Evolutionary conservation across 148 eudicot genomes (phyloP), one percentile per base, ranked within the genome.

Genomic region (Pouteria glomerata): DNA sequence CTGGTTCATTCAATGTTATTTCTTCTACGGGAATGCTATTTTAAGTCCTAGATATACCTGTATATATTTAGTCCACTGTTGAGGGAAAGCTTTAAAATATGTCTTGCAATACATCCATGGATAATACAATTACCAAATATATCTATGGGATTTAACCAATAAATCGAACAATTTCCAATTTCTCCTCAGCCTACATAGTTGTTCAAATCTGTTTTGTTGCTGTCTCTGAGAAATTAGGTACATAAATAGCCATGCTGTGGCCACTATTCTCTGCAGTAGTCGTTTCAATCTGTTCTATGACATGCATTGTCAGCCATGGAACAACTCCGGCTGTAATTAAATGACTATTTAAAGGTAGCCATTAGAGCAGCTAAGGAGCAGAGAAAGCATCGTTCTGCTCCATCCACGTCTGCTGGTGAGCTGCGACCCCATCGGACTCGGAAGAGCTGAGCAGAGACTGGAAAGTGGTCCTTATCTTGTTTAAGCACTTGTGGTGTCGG

Each of bases 401-500:
- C 33, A 52, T 23, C 79, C 75, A 71, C 58, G 11, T 42, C 10
- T 77, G 66, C n/a, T 68, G 34, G 12, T 23, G 63, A 1, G 52
- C 55, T 3, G 65, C 71, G 15, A n/a, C 71, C 10, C 3, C 16
- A 30, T 18, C 73, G 6, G 39, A n/a, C 63, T 35, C 3, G 29
- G 73, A 45, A 47, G 33, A n/a, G 67, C 23, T 39, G 21, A 73
- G 39, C 45, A 81, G 50, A 47, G 82, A 37, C 39, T 76, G 71
- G 70, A 81, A 64, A 68, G 80, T 63, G 34, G 31, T 78, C 62
- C 67, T 68, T 42, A 84, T 73, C 75, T 73, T 84, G 63, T 50
- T 81, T 44, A 81, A 33, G 48, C 65, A n/a, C 76, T 76, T 79
- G 76, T 76, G 85, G 48, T 69, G 66, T 8, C 80, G 78, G 57